These are phyloP conservation scores for Pinus albicaulis DNA, from an alignment of 75 land plant genomes.

Conservation along the genomic window DNA sequence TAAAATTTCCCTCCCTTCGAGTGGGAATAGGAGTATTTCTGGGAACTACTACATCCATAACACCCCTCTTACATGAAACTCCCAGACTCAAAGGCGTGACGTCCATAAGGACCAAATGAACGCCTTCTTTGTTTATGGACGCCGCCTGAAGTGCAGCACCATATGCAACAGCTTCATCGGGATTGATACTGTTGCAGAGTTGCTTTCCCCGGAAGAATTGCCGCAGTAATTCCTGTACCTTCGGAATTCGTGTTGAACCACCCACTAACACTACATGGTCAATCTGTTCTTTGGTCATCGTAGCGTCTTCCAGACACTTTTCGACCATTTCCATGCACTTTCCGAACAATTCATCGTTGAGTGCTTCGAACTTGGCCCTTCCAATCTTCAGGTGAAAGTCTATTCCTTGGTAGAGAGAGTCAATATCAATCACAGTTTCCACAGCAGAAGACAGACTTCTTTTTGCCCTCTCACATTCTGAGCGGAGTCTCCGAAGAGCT, in stretches of 20 bases:
- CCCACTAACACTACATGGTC: conserved; percentile 10
- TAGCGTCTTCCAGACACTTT: too few species aligned
- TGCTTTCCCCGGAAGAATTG: background rate
- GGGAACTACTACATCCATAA: too few species aligned
- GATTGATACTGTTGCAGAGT: background rate
- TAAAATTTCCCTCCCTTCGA: too few species aligned
- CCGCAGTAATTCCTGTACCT: background rate
- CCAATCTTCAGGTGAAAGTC: background rate
- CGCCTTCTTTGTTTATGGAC: too few species aligned
- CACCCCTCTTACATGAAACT: accelerated
- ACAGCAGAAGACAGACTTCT: background rate
- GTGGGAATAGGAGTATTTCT: too few species aligned
- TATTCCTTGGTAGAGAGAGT: background rate
- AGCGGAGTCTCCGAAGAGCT: background rate
- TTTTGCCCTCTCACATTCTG: conserved; percentile 3
- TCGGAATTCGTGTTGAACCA: conserved; percentile 1
- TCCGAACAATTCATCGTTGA: too few species aligned
- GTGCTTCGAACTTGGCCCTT: background rate
- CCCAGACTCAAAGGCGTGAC: too few species aligned
- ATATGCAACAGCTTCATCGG: too few species aligned
- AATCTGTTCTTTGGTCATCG: background rate
- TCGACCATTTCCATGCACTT: too few species aligned
- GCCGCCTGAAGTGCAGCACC: too few species aligned
- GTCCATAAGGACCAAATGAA: too few species aligned
- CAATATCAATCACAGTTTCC: background rate